phyloP scores from a whole-genome alignment of 495 filamentous ascomycete genomes.

The Talaromyces ruber region DNA sequence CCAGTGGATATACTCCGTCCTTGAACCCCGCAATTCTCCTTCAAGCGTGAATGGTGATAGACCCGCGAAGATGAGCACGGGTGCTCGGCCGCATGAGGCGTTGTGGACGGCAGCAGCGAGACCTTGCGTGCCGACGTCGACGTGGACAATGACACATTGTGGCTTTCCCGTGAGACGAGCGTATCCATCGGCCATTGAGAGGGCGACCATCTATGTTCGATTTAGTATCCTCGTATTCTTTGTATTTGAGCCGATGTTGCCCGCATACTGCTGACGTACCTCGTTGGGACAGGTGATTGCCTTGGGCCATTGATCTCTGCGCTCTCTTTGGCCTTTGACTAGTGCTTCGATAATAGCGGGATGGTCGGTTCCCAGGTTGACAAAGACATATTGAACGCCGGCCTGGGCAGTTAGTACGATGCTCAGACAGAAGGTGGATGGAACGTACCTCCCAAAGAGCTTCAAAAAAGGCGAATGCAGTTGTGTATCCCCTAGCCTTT shows the following conservation, averaged over 20 bases:
- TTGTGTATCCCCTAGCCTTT: conserved; percentile 48
- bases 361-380: conserved; percentile 93
- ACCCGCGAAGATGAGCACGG: conserved; percentile 86
- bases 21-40: conserved; percentile 77
- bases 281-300: conserved; percentile 95
- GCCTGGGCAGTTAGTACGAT: conserved; percentile 39
- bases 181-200: conserved; percentile 95
- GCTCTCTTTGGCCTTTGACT: conserved; percentile 71
- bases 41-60: conserved; percentile 85
- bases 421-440: not conserved
- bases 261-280: conserved; percentile 15
- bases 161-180: conserved; percentile 78
- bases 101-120: conserved; percentile 90
- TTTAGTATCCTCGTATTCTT: not conserved
- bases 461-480: conserved; percentile 89
- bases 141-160: conserved; percentile 90
- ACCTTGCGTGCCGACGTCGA: conserved; percentile 93
- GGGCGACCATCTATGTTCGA: conserved; percentile 76
- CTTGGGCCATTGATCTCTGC: conserved; percentile 60
- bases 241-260: not conserved
- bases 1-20: conserved; percentile 97
- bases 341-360: conserved; percentile 94
- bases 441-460: conserved; percentile 63
- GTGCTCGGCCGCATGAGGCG: conserved; percentile 74
- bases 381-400: conserved; percentile 83